Conservation (phyloP, 441 rosid species). For the Arabidopsis lyrata region DNA sequence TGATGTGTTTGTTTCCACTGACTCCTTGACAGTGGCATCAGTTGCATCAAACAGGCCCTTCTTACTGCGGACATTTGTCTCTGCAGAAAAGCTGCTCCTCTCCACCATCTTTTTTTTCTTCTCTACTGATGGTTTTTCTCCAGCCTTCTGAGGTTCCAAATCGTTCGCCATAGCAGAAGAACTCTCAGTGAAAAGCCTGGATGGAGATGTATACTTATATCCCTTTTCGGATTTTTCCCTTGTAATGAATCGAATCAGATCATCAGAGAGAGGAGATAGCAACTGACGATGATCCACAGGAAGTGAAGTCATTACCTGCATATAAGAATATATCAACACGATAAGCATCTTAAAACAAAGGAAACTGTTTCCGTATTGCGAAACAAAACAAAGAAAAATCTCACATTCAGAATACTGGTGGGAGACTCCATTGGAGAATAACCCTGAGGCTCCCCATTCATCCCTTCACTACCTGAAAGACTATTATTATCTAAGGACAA, state of each 20-base stretch:
- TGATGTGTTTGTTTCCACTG: constrained; percentile 52
- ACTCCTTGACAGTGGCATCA: constrained; percentile 50
- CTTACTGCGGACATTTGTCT: constrained; percentile 50
- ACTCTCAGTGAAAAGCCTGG: constrained; percentile 46
- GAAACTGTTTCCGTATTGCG: constrained; percentile 9
- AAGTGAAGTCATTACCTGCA: constrained; percentile 69
- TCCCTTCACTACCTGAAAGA: constrained; percentile 83
- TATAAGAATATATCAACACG: constrained; percentile 39
- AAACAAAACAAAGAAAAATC: constrained; percentile 37
- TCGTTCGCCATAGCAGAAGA: constrained; percentile 44
- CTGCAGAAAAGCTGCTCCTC: constrained; percentile 52
- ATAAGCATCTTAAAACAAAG: constrained; percentile 34
- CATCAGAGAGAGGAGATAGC: constrained; percentile 71
- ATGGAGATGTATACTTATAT: constrained; percentile 41
- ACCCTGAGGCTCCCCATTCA: constrained; percentile 61
- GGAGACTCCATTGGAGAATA: constrained; percentile 66
- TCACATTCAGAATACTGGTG: constrained; percentile 71
- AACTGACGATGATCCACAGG: constrained; percentile 49
- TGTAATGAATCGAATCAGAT: constrained; percentile 54
- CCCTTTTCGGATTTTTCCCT: constrained; percentile 46
- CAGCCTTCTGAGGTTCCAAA: constrained; percentile 51
- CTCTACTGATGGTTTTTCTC: constrained; percentile 52
- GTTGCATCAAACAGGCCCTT: constrained; percentile 49
- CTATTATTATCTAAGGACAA: constrained; percentile 79
- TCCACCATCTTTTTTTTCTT: constrained; percentile 56